A percentile compares a stretch with the other conserved stretches of the same genome.
These are phyloP conservation scores for Trametes hirsuta DNA, from an alignment of 1,284 basidiomycete species.

Conservation along the genomic window DNA sequence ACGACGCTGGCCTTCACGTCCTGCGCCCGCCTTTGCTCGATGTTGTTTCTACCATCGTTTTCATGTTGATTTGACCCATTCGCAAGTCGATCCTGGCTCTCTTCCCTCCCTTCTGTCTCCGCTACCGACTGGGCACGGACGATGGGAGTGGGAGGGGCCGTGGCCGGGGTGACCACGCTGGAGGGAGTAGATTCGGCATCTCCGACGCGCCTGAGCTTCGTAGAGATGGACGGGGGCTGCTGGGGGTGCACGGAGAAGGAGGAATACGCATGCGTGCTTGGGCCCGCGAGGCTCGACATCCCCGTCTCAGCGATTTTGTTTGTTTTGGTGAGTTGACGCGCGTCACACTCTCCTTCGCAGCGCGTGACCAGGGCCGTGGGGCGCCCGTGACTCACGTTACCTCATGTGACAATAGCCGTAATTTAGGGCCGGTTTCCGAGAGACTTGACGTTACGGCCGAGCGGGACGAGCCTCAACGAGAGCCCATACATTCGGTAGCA, in stretches of 20 bases:
- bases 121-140: slow-evolving; percentile 16
- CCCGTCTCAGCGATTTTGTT: slow-evolving; percentile 34
- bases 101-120: slow-evolving; percentile 15
- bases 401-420: background rate
- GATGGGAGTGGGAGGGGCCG: slow-evolving; percentile 22
- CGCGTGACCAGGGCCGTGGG: slow-evolving; percentile 46
- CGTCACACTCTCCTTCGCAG: slow-evolving; percentile 32
- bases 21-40: background rate
- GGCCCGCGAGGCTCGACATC: slow-evolving; percentile 56
- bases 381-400: slow-evolving; percentile 4
- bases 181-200: slow-evolving; percentile 18
- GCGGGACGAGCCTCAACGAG: too few relatives aligned
- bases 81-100: slow-evolving; percentile 11
- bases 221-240: slow-evolving; percentile 20
- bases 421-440: slow-evolving; percentile 43
- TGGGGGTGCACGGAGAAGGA: slow-evolving; percentile 23
- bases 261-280: slow-evolving; percentile 38
- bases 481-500: too few relatives aligned
- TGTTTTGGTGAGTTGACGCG: slow-evolving; percentile 55
- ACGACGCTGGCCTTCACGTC: slow-evolving; percentile 13
- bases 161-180: slow-evolving; percentile 15
- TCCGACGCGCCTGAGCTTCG: slow-evolving; percentile 17
- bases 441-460: too few relatives aligned
- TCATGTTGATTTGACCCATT: slow-evolving; percentile 4
- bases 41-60: background rate